phyloP scores from a whole-genome alignment of 345 rosid species.

The Sisymbrium irio region DNA sequence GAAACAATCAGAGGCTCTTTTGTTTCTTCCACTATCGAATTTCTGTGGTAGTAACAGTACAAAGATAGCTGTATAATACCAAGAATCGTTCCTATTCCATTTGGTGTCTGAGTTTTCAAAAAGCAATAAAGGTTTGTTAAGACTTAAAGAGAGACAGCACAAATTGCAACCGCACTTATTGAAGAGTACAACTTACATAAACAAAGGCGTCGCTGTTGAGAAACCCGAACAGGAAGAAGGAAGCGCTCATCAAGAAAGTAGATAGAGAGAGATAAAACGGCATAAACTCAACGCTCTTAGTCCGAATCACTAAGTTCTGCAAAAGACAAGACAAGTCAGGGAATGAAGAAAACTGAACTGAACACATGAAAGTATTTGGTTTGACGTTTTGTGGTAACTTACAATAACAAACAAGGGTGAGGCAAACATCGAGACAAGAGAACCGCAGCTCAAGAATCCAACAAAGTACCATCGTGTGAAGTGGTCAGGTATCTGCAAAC shows the following conservation, averaged over 20 bases:
- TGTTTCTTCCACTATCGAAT: slow-evolving; percentile 34
- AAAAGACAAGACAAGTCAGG: neutral
- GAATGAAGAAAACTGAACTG: slow-evolving; percentile 17
- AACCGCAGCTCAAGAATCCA: slow-evolving; percentile 59
- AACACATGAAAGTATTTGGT: neutral
- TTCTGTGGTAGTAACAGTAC: slow-evolving; percentile 53
- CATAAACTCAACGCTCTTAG: slow-evolving; percentile 88
- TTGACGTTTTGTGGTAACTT: slow-evolving; percentile 32
- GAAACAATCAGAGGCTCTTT: slow-evolving; percentile 59
- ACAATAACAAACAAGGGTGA: slow-evolving; percentile 90
- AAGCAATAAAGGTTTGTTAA: slow-evolving; percentile 1
- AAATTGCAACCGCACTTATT: neutral
- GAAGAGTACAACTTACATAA: slow-evolving; percentile 47
- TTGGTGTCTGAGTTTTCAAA: slow-evolving; percentile 61
- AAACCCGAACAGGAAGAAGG: slow-evolving; percentile 66
- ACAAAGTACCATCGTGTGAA: slow-evolving; percentile 46
- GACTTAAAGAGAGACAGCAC: neutral
- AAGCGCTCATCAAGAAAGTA: slow-evolving; percentile 80
- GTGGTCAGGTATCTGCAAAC: slow-evolving; percentile 54
- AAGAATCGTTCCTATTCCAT: slow-evolving; percentile 74
- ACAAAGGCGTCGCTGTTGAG: slow-evolving; percentile 64
- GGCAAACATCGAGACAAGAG: slow-evolving; percentile 89
- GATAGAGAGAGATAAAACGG: slow-evolving; percentile 87
- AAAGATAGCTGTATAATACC: slow-evolving; percentile 66
- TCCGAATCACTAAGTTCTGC: slow-evolving; percentile 77